A percentile compares a stretch with the other conserved stretches of the same genome.
Conservation (phyloP, 2,329 filamentous ascomycete genomes). For the Trichoderma atroviride region DNA sequence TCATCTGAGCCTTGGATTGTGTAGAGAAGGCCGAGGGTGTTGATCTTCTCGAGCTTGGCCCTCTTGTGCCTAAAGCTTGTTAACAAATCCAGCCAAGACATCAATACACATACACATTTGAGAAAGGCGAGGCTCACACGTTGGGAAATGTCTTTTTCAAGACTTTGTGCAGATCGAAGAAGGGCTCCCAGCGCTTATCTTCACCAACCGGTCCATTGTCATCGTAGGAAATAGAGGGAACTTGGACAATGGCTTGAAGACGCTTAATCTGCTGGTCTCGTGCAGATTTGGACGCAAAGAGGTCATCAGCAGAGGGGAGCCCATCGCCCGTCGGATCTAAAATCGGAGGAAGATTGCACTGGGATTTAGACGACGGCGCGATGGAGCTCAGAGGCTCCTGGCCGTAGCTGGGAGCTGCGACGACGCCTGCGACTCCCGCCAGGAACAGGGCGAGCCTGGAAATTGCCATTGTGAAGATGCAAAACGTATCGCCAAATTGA, state of each 20-base stretch:
- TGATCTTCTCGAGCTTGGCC: constrained; percentile 57
- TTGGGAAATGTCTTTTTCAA: constrained; percentile 54
- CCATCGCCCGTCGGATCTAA: constrained; percentile 39
- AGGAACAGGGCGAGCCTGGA: constrained; percentile 17
- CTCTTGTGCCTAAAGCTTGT: constrained; percentile 41
- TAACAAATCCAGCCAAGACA: background rate
- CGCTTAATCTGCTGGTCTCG: constrained; percentile 49
- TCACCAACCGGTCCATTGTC: constrained; percentile 57
- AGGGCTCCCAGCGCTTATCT: constrained; percentile 58
- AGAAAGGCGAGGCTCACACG: constrained; percentile 41
- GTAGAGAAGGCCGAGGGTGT: constrained; percentile 64
- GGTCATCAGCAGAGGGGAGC: constrained; percentile 37
- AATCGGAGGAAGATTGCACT: constrained; percentile 41
- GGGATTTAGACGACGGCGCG: constrained; percentile 30
- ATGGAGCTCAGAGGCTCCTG: constrained; percentile 12
- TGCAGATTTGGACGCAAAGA: constrained; percentile 41
- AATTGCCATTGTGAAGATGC: constrained; percentile 18
- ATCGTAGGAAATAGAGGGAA: constrained; percentile 59
- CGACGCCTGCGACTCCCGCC: constrained; percentile 18
- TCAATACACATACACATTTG: background rate
- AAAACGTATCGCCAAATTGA: background rate
- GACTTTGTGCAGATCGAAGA: constrained; percentile 53
- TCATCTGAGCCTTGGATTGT: constrained; percentile 58
- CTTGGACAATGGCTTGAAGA: constrained; percentile 57
- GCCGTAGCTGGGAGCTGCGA: constrained; percentile 7